Percentiles rank a stretch among this genome's conserved stretches.
phyloP scores from a whole-genome alignment of 2,329 filamentous ascomycete species.

The Botrytis deweyae region DNA sequence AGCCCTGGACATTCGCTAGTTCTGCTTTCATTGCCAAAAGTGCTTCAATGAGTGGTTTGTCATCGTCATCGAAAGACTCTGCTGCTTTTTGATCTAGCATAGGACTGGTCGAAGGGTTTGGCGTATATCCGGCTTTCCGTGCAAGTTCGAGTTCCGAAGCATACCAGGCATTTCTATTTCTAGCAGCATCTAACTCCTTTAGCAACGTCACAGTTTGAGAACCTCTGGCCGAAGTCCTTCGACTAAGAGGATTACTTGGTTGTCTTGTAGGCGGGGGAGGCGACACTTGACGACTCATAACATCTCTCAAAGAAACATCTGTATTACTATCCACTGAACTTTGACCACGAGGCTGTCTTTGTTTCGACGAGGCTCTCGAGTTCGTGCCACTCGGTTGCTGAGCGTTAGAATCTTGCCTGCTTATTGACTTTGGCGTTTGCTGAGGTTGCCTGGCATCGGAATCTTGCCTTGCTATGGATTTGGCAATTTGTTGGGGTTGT shows the following conservation, averaged over 20 bases:
- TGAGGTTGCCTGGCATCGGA: constrained; percentile 41
- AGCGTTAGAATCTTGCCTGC: constrained; percentile 31
- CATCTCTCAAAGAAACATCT: constrained; percentile 50
- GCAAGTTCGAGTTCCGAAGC: constrained; percentile 91
- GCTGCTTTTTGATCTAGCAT: constrained; percentile 72
- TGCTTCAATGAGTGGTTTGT: constrained; percentile 88
- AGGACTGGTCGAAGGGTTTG: constrained; percentile 68
- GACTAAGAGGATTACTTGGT: constrained; percentile 57
- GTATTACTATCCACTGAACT: constrained; percentile 67
- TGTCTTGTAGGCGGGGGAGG: constrained; percentile 59
- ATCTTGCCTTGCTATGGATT: constrained; percentile 28
- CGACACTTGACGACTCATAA: constrained; percentile 50
- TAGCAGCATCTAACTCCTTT: constrained; percentile 82
- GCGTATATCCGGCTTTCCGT: constrained; percentile 81
- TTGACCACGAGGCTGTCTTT: constrained; percentile 59
- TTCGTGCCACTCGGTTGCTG: constrained; percentile 30
- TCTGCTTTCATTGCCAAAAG: constrained; percentile 89
- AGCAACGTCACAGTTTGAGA: constrained; percentile 65
- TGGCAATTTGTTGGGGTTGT: constrained; percentile 40
- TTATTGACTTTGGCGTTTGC: constrained; percentile 40
- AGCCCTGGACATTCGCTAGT: constrained; percentile 81
- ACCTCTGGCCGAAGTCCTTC: constrained; percentile 60
- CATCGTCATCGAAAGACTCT: constrained; percentile 86
- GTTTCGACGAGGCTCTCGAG: constrained; percentile 46
- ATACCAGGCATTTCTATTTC: constrained; percentile 93